Percentiles rank a stretch among this genome's conserved stretches.
Conservation (phyloP, 2,329 filamentous ascomycete species). For the Diaporthe batatas region DNA sequence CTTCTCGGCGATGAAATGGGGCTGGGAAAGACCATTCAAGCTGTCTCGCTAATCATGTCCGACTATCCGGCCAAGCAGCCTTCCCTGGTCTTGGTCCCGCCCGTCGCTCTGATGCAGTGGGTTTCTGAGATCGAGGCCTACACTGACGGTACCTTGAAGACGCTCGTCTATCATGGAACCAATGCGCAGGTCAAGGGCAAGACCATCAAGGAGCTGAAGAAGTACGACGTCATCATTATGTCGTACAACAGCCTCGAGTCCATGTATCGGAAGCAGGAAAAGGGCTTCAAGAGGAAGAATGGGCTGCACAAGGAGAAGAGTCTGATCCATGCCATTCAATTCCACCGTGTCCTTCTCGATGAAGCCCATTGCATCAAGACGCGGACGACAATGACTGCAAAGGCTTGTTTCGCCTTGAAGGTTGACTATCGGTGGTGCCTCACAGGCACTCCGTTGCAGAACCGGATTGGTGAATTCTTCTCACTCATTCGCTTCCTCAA, state of each 20-base stretch:
- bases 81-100: constrained; percentile 89
- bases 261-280: constrained; percentile 90
- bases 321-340: constrained; percentile 85
- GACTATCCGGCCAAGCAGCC: constrained; percentile 89
- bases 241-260: constrained; percentile 95
- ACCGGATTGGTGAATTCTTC: constrained; percentile 97
- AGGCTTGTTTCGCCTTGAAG: constrained; percentile 92
- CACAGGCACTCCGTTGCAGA: constrained; percentile 94
- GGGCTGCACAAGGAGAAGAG: constrained; percentile 85
- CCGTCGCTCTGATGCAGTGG: constrained; percentile 97
- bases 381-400: constrained; percentile 90
- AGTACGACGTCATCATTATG: constrained; percentile 95
- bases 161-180: constrained; percentile 90
- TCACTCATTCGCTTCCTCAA: constrained; percentile 93
- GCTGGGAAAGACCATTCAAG: constrained; percentile 98
- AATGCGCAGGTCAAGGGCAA: constrained; percentile 86
- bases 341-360: constrained; percentile 92
- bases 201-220: constrained; percentile 79
- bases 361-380: constrained; percentile 90
- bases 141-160: constrained; percentile 90
- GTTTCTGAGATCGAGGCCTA: constrained; percentile 83
- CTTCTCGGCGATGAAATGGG: constrained; percentile 98
- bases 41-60: constrained; percentile 97
- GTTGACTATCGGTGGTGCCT: constrained; percentile 95
- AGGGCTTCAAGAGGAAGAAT: constrained; percentile 86